Base-by-base conservation (phyloP, 306 rosid species). In the Pueraria montana region DNA sequence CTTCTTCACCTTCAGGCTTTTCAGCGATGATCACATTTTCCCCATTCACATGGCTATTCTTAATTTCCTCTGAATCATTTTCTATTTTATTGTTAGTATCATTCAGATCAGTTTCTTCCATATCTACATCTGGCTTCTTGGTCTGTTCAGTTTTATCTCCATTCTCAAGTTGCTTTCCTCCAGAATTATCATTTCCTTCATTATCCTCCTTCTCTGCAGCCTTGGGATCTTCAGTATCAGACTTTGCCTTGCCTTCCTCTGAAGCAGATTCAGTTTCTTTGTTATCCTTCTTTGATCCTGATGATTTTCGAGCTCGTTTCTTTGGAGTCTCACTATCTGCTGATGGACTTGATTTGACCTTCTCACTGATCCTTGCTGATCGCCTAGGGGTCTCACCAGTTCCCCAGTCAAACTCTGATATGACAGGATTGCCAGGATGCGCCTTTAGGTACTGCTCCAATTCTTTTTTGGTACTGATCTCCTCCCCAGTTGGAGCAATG, bases 361-460 rank as follows among this genome's bases (percentile, higher is more conserved):
- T 96, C 89, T 88, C 97, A 4, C 94, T 90, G 75, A 96, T 94
- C 89, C 99, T 89, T 7, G 93, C 87, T 0, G 99, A 96, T 90
- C 99, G 87, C 78, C 99, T 80, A 11, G 98, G 99, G 45, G 94
- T 86, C 87, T 94, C 99, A 8, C 98, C 97, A 1, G 96, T 91
- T 53, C 96, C 84, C 98, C 98, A 96, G 67, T 96, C 97, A 65
- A 96, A 96, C 84, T 94, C 99, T 0, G 91, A 92, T 75, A 90
- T 30, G 2, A 83, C 83, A 20, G 98, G 96, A 70, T 90, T 91
- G 74, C 89, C 97, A 36, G 96, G 90, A 84, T 94, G 92, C 21
- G 84, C 86, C 83, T 93, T 96, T 14, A 94, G 91, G 85, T 96
- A 96, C 89, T 89, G 93, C 92, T 94, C 96, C 89, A 96, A 76